Evolutionary conservation across 495 filamentous ascomycete genomes (phyloP), one percentile per base, ranked within the genome.

Genomic region (Hypomontagnella monticulosa): DNA sequence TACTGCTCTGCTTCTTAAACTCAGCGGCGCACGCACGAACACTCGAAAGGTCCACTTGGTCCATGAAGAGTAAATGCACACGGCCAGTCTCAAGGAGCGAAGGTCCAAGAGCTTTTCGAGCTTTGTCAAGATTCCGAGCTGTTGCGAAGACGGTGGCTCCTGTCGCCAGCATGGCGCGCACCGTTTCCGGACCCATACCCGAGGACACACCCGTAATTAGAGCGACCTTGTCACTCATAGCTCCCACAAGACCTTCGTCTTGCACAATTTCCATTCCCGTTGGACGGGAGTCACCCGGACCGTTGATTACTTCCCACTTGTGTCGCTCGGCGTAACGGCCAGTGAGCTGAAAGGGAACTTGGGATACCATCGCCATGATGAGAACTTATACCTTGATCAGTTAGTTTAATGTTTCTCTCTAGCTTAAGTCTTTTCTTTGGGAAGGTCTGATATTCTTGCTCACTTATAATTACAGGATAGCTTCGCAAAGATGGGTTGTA

Each of bases 181-280:
- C 82, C 4, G 84, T 85, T 54, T 83, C 77, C 38, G 81, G 69
- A 1, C 83, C 83, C 4, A 86, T 79, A 7, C 83, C 84, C 1
- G 80, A 80, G 0, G 82, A 82, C 32, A 76, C 76, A 8, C 84
- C 85, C 0, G 84, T 86, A 52, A 86, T 78, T 9, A 86, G 67
- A 38, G 81, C 71, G 37, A 81, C 76, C 67, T 84, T 83, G 71
- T 77, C 77, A 1, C 46, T 47, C 19, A 81, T 69, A 49, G 74
- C 73, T 53, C 74, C 74, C 36, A 79, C 61, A 10, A 83, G 61
- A 33, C 70, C 59, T 53, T 81, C 76, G 66, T 84, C 80, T 40
- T 77, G 40, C 57, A 84, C 55, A 46, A 84, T 76, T 49, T 82
- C 72, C 20, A 79, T 49, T 20, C 79, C 80, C 9, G 81, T 83